A percentile compares a stretch with the other conserved stretches of the same genome.
Evolutionary conservation across 345 rosid genomes (phyloP).

Genomic region (Excoecaria agallocha): DNA sequence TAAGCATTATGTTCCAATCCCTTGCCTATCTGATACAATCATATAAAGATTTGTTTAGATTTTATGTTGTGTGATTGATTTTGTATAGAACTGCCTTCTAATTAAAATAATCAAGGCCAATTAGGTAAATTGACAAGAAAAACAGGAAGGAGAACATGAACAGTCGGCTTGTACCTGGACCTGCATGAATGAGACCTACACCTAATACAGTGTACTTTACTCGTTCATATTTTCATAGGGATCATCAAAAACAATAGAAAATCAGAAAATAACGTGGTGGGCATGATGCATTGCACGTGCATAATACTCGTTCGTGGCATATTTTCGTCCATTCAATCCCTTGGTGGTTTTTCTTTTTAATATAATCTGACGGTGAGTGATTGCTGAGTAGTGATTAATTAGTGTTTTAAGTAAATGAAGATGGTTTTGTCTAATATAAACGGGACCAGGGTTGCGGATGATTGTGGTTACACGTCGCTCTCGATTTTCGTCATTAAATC

Average conservation of each 20-base stretch:
- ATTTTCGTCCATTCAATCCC: slow-evolving; percentile 1
- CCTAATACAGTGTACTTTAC: slow-evolving; percentile 13
- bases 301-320: slow-evolving; percentile 13
- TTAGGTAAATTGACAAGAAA: not conserved
- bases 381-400: not conserved
- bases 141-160: too few species aligned
- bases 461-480: not conserved
- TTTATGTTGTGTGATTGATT: too few species aligned
- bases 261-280: not conserved
- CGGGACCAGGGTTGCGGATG: not conserved
- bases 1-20: too few species aligned
- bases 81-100: too few species aligned
- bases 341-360: not conserved
- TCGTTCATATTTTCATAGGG: not conserved
- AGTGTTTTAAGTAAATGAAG: not conserved
- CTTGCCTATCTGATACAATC: too few species aligned
- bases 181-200: slow-evolving; percentile 13
- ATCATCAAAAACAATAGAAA: not conserved
- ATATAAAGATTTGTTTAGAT: too few species aligned
- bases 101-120: not conserved
- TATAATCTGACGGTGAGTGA: not conserved
- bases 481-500: slow-evolving; percentile 10
- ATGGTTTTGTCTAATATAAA: not conserved
- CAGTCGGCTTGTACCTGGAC: not conserved
- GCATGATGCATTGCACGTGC: slow-evolving; percentile 24